Conservation (phyloP, 208 protist genomes). For the Porcisia deanei region DNA sequence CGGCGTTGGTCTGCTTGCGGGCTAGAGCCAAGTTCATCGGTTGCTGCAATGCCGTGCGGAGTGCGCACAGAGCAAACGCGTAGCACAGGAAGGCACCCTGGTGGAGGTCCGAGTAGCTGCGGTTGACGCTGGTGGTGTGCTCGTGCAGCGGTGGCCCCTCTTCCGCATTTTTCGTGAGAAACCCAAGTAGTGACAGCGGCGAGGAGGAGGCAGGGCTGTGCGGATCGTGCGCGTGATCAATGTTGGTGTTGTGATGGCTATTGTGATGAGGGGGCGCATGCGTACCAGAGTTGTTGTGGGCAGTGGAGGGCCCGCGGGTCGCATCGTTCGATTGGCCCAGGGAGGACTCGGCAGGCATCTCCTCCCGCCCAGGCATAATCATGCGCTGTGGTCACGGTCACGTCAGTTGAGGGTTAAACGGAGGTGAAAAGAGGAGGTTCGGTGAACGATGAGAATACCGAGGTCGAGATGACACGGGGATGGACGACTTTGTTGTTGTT, state of each 20-base stretch:
- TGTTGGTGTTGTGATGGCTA: not conserved
- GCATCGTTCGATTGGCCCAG: conserved; percentile 1
- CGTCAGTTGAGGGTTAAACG: not conserved
- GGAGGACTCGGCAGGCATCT: conserved; percentile 21
- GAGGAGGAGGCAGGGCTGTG: not conserved
- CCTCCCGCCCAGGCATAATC: not conserved
- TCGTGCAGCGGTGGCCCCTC: conserved; percentile 31
- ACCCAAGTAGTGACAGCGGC: conserved; percentile 16
- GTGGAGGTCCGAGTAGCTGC: conserved; percentile 75
- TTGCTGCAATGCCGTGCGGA: conserved; percentile 77
- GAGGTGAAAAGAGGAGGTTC: not conserved
- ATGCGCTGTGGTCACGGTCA: not conserved
- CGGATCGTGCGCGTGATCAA: not conserved
- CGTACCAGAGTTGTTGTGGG: not conserved
- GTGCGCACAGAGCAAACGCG: conserved; percentile 62
- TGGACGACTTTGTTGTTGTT: no score
- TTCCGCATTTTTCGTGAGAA: conserved; percentile 25
- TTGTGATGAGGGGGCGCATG: not conserved
- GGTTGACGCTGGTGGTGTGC: conserved; percentile 82
- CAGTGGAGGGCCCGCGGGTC: conserved; percentile 1
- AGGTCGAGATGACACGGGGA: not conserved
- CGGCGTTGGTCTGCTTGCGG: conserved; percentile 66
- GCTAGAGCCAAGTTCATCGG: conserved; percentile 82
- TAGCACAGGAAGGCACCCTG: conserved; percentile 52
- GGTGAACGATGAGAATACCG: not conserved